Evolutionary conservation across 2,329 filamentous ascomycete species (phyloP), one percentile per base, ranked within the genome.

Genomic region (Colletotrichum siamense): DNA sequence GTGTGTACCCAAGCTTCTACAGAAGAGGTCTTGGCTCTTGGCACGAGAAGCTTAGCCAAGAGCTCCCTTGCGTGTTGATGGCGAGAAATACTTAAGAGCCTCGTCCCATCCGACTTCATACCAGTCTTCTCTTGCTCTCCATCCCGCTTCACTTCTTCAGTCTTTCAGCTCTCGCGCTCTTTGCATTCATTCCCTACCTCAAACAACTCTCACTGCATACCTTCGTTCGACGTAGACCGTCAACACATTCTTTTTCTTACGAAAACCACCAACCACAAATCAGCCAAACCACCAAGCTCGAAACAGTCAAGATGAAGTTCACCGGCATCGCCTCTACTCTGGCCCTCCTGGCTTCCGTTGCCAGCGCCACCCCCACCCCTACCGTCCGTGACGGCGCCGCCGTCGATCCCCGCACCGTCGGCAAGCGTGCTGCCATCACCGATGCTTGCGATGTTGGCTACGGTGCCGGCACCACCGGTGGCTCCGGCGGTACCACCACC

Each of bases 391-490:
- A 78, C 57, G 76, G 80, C 39, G 78, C 79, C 49, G 81, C 79
- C 32, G 74, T 85, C 15, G 71, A 71, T 75, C 69, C 71, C 57
- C 75, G 71, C 39, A 44, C 65, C 71, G 49, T 71, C 52, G 78
- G 79, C 77, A 85, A 85, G 81, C 82, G 83, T 63, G 83, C 84
- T 68, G 77, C 82, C 78, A 81, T 85, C 79, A 83, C 81, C 8
- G 84, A 85, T 66, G 81, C 82, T n/a, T 84, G 82, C 71, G 73
- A 81, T 70, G 79, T 86, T 57, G 84, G 84, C 9, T 86, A 83
- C 77, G 84, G 83, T 57, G 80, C 80, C 59, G 87, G 89, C 69
- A 90, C 89, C 39, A 90, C 86, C 2, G 89, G 89, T 75, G 89
- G 89, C 71, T 83, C 85, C 67, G 88, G 88, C 69, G 89, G 88